Percentiles rank a stretch among this genome's conserved stretches.
These are phyloP conservation scores for Scenedesmus sp. DNA, from an alignment of 163 green algal genomes.

Conservation along the genomic window DNA sequence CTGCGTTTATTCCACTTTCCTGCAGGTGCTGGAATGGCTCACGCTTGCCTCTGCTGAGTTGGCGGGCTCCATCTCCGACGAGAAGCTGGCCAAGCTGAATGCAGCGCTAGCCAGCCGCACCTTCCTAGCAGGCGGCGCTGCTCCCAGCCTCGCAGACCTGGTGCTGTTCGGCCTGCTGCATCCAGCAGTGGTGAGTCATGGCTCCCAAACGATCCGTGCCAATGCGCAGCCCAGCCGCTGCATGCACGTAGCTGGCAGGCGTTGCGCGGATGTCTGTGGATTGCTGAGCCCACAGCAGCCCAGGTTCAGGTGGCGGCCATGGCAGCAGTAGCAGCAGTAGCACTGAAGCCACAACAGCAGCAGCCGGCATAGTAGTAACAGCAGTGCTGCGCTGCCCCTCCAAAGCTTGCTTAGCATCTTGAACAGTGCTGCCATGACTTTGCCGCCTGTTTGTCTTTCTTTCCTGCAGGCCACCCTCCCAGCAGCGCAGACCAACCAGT, in stretches of 20 bases:
- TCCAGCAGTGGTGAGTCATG: slow-evolving; percentile 57
- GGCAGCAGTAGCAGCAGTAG: too few relatives aligned
- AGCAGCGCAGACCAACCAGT: slow-evolving; percentile 76
- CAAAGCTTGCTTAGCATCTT: neutral
- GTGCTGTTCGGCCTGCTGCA: slow-evolving; percentile 63
- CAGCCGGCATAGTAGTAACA: too few relatives aligned
- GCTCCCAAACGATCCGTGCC: neutral
- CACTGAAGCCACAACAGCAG: too few relatives aligned
- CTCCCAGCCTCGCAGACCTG: slow-evolving; percentile 63
- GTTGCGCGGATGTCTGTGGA: too few relatives aligned
- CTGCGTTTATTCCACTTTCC: neutral
- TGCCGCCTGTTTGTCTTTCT: neutral
- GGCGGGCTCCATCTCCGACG: slow-evolving; percentile 57
- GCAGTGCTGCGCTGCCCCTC: too few relatives aligned
- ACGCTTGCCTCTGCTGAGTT: slow-evolving; percentile 61
- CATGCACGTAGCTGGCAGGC: too few relatives aligned
- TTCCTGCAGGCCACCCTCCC: slow-evolving; percentile 71
- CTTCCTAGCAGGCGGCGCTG: slow-evolving; percentile 58
- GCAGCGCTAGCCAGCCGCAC: slow-evolving; percentile 56
- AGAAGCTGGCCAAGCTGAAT: slow-evolving; percentile 67
- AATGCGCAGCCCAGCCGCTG: neutral
- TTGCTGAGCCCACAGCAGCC: too few relatives aligned
- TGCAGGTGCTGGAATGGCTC: slow-evolving; percentile 62
- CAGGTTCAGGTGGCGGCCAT: too few relatives aligned
- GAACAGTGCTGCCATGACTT: neutral